Conservation (phyloP, 2,329 filamentous ascomycete genomes). For the Kalaharituber pfeilii region DNA sequence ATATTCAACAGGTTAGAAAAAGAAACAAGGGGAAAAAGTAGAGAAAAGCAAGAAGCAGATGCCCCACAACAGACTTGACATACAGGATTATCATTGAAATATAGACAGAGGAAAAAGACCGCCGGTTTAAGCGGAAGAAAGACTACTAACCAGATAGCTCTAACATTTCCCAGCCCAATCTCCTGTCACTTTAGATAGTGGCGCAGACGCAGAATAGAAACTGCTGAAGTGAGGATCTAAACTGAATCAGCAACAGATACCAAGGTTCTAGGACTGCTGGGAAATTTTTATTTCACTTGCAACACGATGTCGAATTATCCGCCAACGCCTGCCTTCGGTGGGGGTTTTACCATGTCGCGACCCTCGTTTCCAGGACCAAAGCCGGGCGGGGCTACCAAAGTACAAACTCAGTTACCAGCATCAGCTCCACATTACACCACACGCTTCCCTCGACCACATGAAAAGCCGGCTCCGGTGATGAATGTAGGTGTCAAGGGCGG, state of each 20-base stretch:
- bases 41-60: constrained; percentile 3
- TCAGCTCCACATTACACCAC: constrained; percentile 26
- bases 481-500: constrained; percentile 11
- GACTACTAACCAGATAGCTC: neutral
- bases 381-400: neutral
- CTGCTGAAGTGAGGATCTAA: too few relatives aligned
- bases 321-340: constrained; percentile 30
- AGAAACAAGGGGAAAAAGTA: neutral
- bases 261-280: too few relatives aligned
- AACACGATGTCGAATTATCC: constrained; percentile 34
- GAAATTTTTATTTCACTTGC: too few relatives aligned
- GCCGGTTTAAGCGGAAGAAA: neutral
- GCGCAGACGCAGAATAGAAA: too few relatives aligned
- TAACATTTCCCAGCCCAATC: too few relatives aligned
- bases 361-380: constrained; percentile 5
- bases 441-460: constrained; percentile 5
- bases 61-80: too few relatives aligned
- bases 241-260: too few relatives aligned
- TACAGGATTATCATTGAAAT: too few relatives aligned
- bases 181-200: too few relatives aligned
- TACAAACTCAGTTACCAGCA: neutral
- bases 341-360: constrained; percentile 23
- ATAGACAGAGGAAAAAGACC: neutral
- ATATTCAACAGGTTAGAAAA: neutral
- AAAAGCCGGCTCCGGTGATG: constrained; percentile 4